Evolutionary conservation across 2,329 filamentous ascomycete genomes (phyloP), one percentile per base, ranked within the genome.

Genomic region (Colletotrichum karsti): DNA sequence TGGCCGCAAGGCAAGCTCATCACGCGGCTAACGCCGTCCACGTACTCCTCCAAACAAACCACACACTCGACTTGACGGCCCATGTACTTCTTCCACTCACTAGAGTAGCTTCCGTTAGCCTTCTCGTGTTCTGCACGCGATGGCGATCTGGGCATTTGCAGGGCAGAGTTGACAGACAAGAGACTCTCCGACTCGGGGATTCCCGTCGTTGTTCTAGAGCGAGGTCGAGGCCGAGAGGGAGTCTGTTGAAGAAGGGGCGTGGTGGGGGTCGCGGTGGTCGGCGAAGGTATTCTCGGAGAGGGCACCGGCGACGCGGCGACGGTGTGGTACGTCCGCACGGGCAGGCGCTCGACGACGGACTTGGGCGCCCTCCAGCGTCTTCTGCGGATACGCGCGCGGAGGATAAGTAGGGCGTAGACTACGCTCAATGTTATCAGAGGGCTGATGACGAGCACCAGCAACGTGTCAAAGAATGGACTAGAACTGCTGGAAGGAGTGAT

Each of bases 1-100:
- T 99, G 96, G 37, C 96, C 96, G 80, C 96, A 99, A 8, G 96
- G 96, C 67, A 99, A 82, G 76, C 94, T 97, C 96, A 99, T 99
- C 41, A 99, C 95, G 75, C 90, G 90, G 78, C 94, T 97, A 74
- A 98, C 91, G 41, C 96, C 96, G 78, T 98, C 95, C 22, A 97
- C 86, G 75, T 98, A 99, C 77, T 99, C 96, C 77, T 99, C 96
- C 35, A 99, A 83, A 74, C 96, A 99, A 2, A 99, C 95, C 12
- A 98, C 95, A 77, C 96, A 99, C 79, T 99, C 96, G 8, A 94
- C 90, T 77, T 91, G 89, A 42, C 87, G 82, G 5, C 88, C 86
- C 88, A 90, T 91, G 70, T 90, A 90, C 76, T 90, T 91, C 74
- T 85, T 89, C 89, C 89, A 91, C 72, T 90, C 82, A 64, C 83